phyloP scores from a whole-genome alignment of 1,139 yeast genomes.

The Pichia kudriavzevii region DNA sequence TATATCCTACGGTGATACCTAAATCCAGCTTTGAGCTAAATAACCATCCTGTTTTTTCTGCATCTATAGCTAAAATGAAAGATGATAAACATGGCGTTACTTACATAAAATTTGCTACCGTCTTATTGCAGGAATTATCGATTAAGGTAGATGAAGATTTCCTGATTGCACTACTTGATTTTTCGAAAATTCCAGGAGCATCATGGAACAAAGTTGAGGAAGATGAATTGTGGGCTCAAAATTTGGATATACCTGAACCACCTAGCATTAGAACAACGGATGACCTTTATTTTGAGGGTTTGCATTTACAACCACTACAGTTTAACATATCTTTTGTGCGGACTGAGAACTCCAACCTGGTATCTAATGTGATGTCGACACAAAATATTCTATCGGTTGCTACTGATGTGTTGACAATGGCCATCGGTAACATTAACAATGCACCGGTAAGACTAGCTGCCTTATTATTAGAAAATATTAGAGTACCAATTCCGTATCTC shows the following conservation, averaged over 20 bases:
- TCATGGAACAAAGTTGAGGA: constrained; percentile 49
- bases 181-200: constrained; percentile 65
- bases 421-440: constrained; percentile 92
- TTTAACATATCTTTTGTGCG: constrained; percentile 86
- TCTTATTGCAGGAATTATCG: constrained; percentile 83
- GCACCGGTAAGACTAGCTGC: constrained; percentile 93
- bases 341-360: constrained; percentile 73
- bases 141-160: constrained; percentile 93
- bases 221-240: constrained; percentile 53
- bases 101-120: constrained; percentile 85
- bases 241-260: constrained; percentile 66
- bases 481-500: constrained; percentile 76
- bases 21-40: constrained; percentile 79
- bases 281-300: constrained; percentile 85
- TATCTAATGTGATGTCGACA: constrained; percentile 47
- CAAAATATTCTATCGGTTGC: constrained; percentile 60
- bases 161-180: constrained; percentile 73
- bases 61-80: constrained; percentile 72
- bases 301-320: constrained; percentile 88
- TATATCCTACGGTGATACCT: constrained; percentile 91
- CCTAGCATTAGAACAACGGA: constrained; percentile 43
- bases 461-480: constrained; percentile 74
- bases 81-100: constrained; percentile 88
- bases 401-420: constrained; percentile 86
- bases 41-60: constrained; percentile 84